These are phyloP conservation scores for Ceratocystis huliohia DNA, from an alignment of 2,329 filamentous ascomycete genomes.

Conservation along the genomic window DNA sequence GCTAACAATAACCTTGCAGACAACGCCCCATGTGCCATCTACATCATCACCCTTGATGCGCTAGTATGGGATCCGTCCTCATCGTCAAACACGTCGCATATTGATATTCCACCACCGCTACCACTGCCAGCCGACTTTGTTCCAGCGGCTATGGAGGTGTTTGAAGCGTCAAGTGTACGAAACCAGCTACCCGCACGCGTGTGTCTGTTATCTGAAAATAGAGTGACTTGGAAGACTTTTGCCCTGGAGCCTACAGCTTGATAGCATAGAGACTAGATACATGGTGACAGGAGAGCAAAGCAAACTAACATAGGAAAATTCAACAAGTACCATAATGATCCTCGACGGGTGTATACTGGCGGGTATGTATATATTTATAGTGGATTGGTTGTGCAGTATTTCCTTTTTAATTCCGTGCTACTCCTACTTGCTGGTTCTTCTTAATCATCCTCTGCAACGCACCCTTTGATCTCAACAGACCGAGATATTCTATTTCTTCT, in stretches of 20 bases:
- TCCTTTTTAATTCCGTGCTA: background rate
- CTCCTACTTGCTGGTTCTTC: too few relatives aligned
- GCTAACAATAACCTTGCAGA: constrained; percentile 2
- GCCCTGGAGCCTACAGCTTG: constrained; percentile 25
- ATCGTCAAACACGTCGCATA: background rate
- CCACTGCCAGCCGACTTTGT: constrained; percentile 26
- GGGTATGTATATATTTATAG: background rate
- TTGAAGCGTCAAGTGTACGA: constrained; percentile 32
- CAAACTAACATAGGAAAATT: background rate
- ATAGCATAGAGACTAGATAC: background rate
- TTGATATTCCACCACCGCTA: constrained; percentile 15
- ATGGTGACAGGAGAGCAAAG: background rate
- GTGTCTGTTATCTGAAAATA: constrained; percentile 39
- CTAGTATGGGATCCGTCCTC: constrained; percentile 11
- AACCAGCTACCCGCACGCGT: constrained; percentile 39
- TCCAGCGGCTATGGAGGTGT: constrained; percentile 41
- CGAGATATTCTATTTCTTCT: constrained; percentile 31
- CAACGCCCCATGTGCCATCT: constrained; percentile 10
- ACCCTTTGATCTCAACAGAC: background rate
- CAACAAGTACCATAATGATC: background rate
- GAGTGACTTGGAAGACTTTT: constrained; percentile 37
- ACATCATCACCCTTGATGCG: constrained; percentile 15
- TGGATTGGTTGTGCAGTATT: background rate
- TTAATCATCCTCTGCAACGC: background rate
- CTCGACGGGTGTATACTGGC: background rate